Conservation (phyloP, 495 filamentous ascomycete genomes). For the Tuber microsphaerosporum region DNA sequence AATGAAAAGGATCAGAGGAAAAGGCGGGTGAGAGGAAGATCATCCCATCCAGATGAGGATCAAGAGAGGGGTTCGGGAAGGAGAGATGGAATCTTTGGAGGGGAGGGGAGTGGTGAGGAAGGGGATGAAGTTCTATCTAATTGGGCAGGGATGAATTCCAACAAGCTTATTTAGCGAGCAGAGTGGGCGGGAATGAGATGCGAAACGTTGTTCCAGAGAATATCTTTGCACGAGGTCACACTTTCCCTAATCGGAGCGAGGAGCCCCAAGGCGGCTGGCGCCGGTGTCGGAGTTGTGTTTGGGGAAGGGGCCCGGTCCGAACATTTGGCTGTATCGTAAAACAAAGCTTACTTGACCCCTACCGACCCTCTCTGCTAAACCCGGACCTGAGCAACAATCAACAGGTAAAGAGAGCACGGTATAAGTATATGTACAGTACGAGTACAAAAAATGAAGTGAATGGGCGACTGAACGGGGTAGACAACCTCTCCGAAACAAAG, state of each 20-base stretch:
- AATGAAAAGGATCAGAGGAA: constrained; percentile 6
- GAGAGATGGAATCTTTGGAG: not conserved
- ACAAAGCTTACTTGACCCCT: not conserved
- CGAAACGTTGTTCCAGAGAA: not conserved
- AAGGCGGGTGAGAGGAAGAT: not conserved
- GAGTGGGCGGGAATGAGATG: not conserved
- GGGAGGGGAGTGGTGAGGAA: not conserved
- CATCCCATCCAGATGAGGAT: not conserved
- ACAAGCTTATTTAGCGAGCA: not conserved
- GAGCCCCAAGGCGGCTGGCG: not conserved
- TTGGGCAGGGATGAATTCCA: not conserved
- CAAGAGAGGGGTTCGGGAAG: not conserved
- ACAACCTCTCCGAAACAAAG: too few species aligned
- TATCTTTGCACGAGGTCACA: not conserved
- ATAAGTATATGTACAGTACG: too few species aligned
- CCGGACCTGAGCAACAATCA: not conserved
- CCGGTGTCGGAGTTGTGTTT: not conserved
- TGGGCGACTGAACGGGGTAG: too few species aligned
- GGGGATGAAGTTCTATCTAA: not conserved
- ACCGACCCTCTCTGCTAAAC: not conserved
- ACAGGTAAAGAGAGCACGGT: not conserved
- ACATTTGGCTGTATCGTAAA: not conserved
- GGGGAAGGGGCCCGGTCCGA: not conserved
- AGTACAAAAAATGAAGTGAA: too few species aligned
- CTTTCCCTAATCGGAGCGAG: not conserved